Conservation (phyloP, 192 early-diverging fungal species). For the Mortierella hygrophila region DNA sequence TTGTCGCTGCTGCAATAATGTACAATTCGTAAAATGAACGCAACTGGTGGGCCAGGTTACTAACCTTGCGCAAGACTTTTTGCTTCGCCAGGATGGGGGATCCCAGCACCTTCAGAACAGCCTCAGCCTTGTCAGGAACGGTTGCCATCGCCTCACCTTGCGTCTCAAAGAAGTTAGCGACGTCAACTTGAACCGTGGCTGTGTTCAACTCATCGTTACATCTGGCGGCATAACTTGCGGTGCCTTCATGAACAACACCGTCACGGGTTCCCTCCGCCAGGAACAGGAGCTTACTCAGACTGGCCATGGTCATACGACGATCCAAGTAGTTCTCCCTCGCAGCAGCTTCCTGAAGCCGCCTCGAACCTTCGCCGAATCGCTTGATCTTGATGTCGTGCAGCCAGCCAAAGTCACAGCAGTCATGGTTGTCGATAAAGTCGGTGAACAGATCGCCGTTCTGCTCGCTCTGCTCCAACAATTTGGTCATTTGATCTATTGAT, state of each 20-base stretch:
- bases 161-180: conserved; percentile 22
- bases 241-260: neutral
- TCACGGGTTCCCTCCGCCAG: conserved; percentile 8
- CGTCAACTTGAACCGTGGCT: conserved; percentile 29
- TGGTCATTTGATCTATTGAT: conserved; percentile 18
- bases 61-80: conserved; percentile 22
- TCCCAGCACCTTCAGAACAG: conserved; percentile 16
- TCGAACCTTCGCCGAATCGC: conserved; percentile 25
- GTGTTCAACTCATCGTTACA: conserved; percentile 36
- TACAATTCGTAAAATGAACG: neutral
- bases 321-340: conserved; percentile 36
- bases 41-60: neutral
- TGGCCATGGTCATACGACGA: conserved; percentile 32
- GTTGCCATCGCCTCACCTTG: conserved; percentile 8
- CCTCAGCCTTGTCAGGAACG: conserved; percentile 24
- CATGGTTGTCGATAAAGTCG: conserved; percentile 24
- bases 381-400: conserved; percentile 53
- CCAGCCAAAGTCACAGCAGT: conserved; percentile 41
- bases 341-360: conserved; percentile 27
- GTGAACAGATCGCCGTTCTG: conserved; percentile 38
- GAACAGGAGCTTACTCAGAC: conserved; percentile 45
- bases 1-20: too few species aligned
- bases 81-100: conserved; percentile 23
- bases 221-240: conserved; percentile 26
- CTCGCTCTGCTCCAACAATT: conserved; percentile 33